Evolutionary conservation across 2,329 filamentous ascomycete genomes (phyloP).

Genomic region (Rutstroemia sp.): DNA sequence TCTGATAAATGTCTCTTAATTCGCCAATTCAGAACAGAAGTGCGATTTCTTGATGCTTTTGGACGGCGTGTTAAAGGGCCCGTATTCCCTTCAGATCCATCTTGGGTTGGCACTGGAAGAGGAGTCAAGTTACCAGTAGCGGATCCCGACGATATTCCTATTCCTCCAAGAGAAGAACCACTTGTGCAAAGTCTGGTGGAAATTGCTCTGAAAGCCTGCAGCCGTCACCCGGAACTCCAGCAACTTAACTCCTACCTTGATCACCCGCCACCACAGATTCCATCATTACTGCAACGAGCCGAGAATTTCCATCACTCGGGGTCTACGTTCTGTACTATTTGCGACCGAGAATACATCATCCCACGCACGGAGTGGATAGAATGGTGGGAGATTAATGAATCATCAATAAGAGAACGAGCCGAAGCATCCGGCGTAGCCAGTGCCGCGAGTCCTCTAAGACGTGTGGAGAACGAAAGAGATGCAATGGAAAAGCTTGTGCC

Average conservation of each 20-base stretch:
- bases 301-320: constrained; percentile 40
- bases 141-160: constrained; percentile 11
- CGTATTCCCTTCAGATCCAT: constrained; percentile 12
- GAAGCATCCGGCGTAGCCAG: constrained; percentile 8
- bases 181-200: constrained; percentile 27
- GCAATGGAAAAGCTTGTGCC: constrained; percentile 27
- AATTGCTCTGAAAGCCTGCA: constrained; percentile 24
- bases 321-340: constrained; percentile 44
- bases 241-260: constrained; percentile 17
- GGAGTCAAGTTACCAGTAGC: constrained; percentile 16
- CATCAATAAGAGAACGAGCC: constrained; percentile 9
- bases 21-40: constrained; percentile 24
- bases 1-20: constrained; percentile 5
- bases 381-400: constrained; percentile 43
- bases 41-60: constrained; percentile 24
- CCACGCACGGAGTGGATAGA: constrained; percentile 54
- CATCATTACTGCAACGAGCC: constrained; percentile 16
- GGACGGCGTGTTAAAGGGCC: constrained; percentile 26
- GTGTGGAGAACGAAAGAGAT: constrained; percentile 26
- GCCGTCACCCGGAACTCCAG: constrained; percentile 17
- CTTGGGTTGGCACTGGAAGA: background rate
- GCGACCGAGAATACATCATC: constrained; percentile 40
- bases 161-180: constrained; percentile 20
- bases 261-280: constrained; percentile 19
- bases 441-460: constrained; percentile 18